These are phyloP conservation scores for Ramularia endophylla DNA, from an alignment of 2,329 filamentous ascomycete species.

Conservation along the genomic window DNA sequence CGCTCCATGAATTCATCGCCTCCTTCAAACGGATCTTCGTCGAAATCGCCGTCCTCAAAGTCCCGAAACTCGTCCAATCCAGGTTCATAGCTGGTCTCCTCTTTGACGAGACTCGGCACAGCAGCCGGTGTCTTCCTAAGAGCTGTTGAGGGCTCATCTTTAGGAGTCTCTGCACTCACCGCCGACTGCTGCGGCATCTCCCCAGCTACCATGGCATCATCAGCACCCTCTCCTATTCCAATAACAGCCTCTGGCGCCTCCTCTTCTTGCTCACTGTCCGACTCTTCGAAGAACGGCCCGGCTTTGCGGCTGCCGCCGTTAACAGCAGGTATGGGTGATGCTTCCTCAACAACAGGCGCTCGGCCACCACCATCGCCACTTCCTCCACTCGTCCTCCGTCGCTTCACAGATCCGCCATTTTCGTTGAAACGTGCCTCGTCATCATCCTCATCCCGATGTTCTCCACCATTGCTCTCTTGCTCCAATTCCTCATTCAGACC, in stretches of 20 bases:
- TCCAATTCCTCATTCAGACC: not conserved
- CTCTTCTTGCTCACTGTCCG: conserved; percentile 51
- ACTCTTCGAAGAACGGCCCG: conserved; percentile 67
- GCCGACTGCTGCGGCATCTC: conserved; percentile 8
- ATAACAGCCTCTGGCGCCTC: conserved; percentile 23
- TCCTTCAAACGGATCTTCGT: conserved; percentile 54
- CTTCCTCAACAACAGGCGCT: not conserved
- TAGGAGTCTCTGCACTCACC: not conserved
- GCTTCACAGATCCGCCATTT: conserved; percentile 37
- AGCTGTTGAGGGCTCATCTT: not conserved
- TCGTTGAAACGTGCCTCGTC: conserved; percentile 39
- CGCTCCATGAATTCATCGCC: conserved; percentile 48
- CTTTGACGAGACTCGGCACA: conserved; percentile 30
- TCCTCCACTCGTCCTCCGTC: conserved; percentile 29
- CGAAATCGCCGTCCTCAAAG: conserved; percentile 51
- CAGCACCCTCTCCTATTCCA: conserved; percentile 9
- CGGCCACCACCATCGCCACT: conserved; percentile 6
- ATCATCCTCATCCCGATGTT: conserved; percentile 6
- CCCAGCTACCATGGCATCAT: conserved; percentile 8
- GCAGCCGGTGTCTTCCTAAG: not conserved
- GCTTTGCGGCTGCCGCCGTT: conserved; percentile 16
- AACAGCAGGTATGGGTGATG: not conserved
- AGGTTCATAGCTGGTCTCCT: conserved; percentile 46
- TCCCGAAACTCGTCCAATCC: conserved; percentile 46
- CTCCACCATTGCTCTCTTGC: not conserved